Evolutionary conservation across 1,284 basidiomycete genomes (phyloP).

Genomic region (Malassezia furfur): DNA sequence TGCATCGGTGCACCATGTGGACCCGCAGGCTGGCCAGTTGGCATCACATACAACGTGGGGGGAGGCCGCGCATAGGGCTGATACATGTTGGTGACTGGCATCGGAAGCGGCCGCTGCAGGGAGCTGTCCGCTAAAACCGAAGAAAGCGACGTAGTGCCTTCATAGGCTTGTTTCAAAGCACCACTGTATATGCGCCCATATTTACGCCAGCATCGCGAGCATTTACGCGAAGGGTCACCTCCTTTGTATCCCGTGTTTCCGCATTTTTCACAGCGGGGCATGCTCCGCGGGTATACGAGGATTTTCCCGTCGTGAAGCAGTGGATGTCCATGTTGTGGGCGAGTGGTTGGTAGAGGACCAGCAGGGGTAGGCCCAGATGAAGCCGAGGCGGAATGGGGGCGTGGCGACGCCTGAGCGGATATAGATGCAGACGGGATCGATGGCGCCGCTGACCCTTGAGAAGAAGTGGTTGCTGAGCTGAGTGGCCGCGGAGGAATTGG

Average conservation of each 20-base stretch:
- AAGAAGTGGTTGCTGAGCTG: too few relatives aligned
- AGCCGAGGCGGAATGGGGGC: neutral
- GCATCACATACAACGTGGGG: too few relatives aligned
- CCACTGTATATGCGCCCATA: slow-evolving; percentile 12
- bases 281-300: slow-evolving; percentile 12
- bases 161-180: slow-evolving; percentile 9
- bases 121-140: neutral
- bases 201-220: slow-evolving; percentile 15
- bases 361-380: neutral
- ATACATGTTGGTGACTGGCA: too few relatives aligned
- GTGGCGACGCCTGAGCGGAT: too few relatives aligned
- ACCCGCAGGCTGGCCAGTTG: too few relatives aligned
- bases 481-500: too few relatives aligned
- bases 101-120: slow-evolving; percentile 1
- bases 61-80: too few relatives aligned
- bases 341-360: neutral
- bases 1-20: too few relatives aligned
- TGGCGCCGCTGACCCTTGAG: too few relatives aligned
- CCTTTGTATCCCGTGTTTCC: slow-evolving; percentile 17
- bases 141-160: neutral
- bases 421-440: too few relatives aligned
- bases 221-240: slow-evolving; percentile 4
- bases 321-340: slow-evolving; percentile 3
- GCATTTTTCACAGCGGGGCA: slow-evolving; percentile 12
- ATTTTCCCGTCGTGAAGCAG: slow-evolving; percentile 13